Percentiles rank a stretch among this genome's conserved stretches.
Evolutionary conservation across 2,329 filamentous ascomycete genomes (phyloP).

Genomic region (Penicillium freii): DNA sequence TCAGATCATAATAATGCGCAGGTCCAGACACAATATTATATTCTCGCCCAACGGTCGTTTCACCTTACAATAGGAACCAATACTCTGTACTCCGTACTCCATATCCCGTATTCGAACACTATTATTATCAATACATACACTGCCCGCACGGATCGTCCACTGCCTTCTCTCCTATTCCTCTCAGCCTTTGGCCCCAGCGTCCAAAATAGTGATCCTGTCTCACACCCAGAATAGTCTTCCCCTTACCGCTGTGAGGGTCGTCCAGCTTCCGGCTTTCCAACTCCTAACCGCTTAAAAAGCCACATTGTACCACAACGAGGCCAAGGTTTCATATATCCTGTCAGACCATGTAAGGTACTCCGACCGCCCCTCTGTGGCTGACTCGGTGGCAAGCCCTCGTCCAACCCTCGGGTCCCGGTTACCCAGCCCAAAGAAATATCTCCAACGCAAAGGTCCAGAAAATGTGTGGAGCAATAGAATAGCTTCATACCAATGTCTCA

Average conservation of each 20-base stretch:
- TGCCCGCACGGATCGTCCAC: conserved; percentile 3
- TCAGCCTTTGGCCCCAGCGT: background rate
- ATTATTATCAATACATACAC: background rate
- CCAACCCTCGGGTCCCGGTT: background rate
- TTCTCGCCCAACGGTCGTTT: conserved; percentile 2
- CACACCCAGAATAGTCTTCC: conserved; percentile 11
- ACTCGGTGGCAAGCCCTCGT: background rate
- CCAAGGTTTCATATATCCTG: conserved; percentile 6
- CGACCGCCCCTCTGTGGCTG: conserved; percentile 4
- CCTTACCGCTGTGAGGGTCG: conserved; percentile 9
- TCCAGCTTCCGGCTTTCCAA: background rate
- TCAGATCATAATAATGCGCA: background rate
- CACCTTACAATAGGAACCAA: background rate
- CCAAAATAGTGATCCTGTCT: conserved; percentile 7
- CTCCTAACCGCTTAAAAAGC: conserved; percentile 5
- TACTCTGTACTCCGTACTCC: background rate
- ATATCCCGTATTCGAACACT: background rate
- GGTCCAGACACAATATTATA: background rate
- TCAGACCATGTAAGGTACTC: conserved; percentile 6
- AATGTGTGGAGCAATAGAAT: background rate
- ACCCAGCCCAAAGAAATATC: background rate
- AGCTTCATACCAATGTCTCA: background rate
- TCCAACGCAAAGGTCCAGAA: background rate
- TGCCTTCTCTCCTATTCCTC: background rate
- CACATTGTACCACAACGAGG: background rate